These are phyloP conservation scores for Phaeosphaeriaceae sp. DNA, from an alignment of 2,329 filamentous ascomycete genomes.

Conservation along the genomic window DNA sequence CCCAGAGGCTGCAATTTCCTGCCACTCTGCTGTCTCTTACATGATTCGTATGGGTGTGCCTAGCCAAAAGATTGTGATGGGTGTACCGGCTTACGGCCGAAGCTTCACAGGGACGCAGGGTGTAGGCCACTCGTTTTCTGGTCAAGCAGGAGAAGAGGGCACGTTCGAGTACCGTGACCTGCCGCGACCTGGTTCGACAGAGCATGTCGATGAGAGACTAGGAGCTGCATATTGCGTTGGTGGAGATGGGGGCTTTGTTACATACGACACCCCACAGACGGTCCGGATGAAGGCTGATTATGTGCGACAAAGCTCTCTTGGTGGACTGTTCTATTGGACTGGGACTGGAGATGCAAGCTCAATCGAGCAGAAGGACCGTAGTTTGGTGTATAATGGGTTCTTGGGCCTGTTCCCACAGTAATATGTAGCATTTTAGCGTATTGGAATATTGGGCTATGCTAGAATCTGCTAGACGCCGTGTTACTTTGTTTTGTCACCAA, in stretches of 20 bases:
- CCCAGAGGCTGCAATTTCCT: conserved; percentile 64
- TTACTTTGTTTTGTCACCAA: no score
- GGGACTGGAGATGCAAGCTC: conserved; percentile 70
- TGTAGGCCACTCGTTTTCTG: conserved; percentile 66
- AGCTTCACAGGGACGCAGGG: conserved; percentile 72
- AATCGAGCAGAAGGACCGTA: conserved; percentile 54
- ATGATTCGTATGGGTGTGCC: conserved; percentile 71
- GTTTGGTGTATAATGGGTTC: conserved; percentile 67
- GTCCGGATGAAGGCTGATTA: conserved; percentile 77
- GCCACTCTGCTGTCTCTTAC: conserved; percentile 70
- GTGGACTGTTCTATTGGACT: conserved; percentile 82
- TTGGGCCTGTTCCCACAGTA: conserved; percentile 55
- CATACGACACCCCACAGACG: conserved; percentile 79
- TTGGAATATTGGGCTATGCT: no score
- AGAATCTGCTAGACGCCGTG: no score
- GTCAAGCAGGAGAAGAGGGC: conserved; percentile 65
- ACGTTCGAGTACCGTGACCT: conserved; percentile 77
- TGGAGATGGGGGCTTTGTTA: conserved; percentile 77
- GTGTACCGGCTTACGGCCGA: conserved; percentile 76
- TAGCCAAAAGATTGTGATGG: conserved; percentile 73
- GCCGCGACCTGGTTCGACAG: conserved; percentile 66
- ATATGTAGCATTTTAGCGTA: neutral
- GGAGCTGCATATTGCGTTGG: conserved; percentile 76
- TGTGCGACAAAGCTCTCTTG: conserved; percentile 73
- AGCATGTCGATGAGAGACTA: conserved; percentile 69